Conservation (phyloP, 2,329 filamentous ascomycete species). For the Teratosphaeria epicoccoides region DNA sequence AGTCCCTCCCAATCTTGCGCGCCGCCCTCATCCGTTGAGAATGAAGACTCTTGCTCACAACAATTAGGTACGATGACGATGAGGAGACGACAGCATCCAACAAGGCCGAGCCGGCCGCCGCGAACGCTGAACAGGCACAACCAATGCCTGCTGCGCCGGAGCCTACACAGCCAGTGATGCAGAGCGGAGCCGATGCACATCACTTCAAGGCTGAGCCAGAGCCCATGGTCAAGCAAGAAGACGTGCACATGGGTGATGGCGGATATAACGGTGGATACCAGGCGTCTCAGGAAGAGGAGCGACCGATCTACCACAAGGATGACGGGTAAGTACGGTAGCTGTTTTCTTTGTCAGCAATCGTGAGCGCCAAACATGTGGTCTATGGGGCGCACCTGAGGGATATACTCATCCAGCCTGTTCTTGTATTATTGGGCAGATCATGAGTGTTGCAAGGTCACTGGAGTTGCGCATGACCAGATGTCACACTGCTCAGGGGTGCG, state of each 20-base stretch:
- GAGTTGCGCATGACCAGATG: neutral
- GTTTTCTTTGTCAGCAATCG: slow-evolving; percentile 1
- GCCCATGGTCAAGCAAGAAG: neutral
- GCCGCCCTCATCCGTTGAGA: neutral
- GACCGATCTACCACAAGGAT: slow-evolving; percentile 67
- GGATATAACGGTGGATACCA: slow-evolving; percentile 4
- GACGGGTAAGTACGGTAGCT: slow-evolving; percentile 61
- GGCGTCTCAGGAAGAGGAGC: slow-evolving; percentile 33
- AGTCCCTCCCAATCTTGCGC: slow-evolving; percentile 26
- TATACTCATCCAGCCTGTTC: neutral
- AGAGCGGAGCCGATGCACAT: slow-evolving; percentile 12
- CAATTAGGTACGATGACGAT: slow-evolving; percentile 39
- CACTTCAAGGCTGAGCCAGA: slow-evolving; percentile 23
- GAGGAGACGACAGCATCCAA: slow-evolving; percentile 3
- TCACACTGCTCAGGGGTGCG: neutral
- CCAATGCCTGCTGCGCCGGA: slow-evolving; percentile 22
- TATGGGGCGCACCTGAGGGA: neutral
- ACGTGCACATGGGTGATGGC: slow-evolving; percentile 1
- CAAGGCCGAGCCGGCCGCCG: slow-evolving; percentile 5
- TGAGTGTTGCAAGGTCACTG: neutral
- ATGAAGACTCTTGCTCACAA: neutral
- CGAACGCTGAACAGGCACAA: slow-evolving; percentile 12
- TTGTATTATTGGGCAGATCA: neutral
- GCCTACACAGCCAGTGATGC: slow-evolving; percentile 5
- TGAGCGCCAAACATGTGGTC: slow-evolving; percentile 1